A percentile compares a stretch with the other conserved stretches of the same genome.
Evolutionary conservation across 345 rosid species (phyloP).

Genomic region (Syzygium aqueum): DNA sequence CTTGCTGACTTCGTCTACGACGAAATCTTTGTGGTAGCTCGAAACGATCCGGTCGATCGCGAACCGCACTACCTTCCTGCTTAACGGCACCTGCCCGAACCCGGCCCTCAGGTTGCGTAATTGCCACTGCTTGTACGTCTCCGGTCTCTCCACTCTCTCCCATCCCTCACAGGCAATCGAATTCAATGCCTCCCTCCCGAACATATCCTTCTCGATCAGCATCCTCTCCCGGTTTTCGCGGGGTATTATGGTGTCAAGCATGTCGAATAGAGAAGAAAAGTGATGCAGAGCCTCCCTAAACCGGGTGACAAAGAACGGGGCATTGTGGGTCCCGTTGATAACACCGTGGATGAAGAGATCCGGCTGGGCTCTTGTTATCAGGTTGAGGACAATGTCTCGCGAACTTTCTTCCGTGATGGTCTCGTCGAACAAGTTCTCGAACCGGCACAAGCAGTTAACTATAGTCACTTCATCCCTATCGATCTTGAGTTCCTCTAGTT

Average conservation of each 20-base stretch:
- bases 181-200: not conserved
- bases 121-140: slow-evolving; percentile 8
- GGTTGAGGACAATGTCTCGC: not conserved
- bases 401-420: not conserved
- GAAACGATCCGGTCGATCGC: not conserved
- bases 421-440: not conserved
- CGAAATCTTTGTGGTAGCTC: slow-evolving; percentile 1
- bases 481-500: not conserved
- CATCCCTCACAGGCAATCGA: not conserved
- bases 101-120: slow-evolving; percentile 5
- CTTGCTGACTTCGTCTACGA: slow-evolving; percentile 1
- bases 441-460: not conserved
- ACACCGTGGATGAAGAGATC: not conserved
- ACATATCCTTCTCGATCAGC: not conserved
- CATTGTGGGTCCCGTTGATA: not conserved
- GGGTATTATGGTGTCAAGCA: not conserved
- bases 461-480: not conserved
- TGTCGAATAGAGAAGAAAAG: slow-evolving; percentile 2
- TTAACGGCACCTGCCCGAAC: slow-evolving; percentile 3
- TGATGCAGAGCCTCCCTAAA: slow-evolving; percentile 7
- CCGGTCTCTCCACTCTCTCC: slow-evolving; percentile 3
- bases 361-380: slow-evolving; percentile 1
- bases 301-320: slow-evolving; percentile 10
- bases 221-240: not conserved
- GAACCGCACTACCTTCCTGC: not conserved